These are phyloP conservation scores for Sugiyamaella sp. DNA, from an alignment of 1,139 yeast species.

Conservation along the genomic window DNA sequence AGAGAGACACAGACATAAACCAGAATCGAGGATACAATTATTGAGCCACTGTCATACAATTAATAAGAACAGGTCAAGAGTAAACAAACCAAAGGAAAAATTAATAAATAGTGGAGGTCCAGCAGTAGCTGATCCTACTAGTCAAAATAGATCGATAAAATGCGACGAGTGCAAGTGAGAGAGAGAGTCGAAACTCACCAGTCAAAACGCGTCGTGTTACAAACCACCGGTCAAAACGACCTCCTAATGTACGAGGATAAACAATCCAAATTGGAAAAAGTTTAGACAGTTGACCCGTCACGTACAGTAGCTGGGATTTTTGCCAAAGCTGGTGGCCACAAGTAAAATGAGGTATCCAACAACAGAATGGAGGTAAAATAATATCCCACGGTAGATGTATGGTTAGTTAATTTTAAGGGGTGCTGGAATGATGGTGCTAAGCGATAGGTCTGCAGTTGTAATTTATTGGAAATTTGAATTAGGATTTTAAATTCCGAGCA, in stretches of 20 bases:
- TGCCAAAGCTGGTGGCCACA: too few species aligned
- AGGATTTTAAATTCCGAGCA: background rate
- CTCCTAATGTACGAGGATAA: background rate
- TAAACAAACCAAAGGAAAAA: background rate
- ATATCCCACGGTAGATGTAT: background rate
- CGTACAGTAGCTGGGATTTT: too few species aligned
- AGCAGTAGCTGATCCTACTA: too few species aligned
- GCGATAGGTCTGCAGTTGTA: background rate
- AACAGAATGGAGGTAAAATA: background rate
- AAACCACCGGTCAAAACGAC: background rate
- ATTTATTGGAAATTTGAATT: conserved; percentile 35
- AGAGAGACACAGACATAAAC: background rate
- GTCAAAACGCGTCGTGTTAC: conserved; percentile 5
- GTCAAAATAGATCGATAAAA: too few species aligned
- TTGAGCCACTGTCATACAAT: background rate
- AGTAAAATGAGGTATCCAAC: background rate
- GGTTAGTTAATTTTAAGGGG: conserved; percentile 11
- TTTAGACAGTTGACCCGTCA: too few species aligned
- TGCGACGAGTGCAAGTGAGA: too few species aligned
- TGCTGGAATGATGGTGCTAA: background rate
- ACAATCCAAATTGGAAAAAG: background rate
- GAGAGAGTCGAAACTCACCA: background rate
- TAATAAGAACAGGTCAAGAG: too few species aligned
- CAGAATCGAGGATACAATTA: background rate
- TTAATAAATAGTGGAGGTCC: too few species aligned